Evolutionary conservation across 805 yeast species (phyloP), one percentile per base, ranked within the genome.

Genomic region (Saturnispora serradocipensis): DNA sequence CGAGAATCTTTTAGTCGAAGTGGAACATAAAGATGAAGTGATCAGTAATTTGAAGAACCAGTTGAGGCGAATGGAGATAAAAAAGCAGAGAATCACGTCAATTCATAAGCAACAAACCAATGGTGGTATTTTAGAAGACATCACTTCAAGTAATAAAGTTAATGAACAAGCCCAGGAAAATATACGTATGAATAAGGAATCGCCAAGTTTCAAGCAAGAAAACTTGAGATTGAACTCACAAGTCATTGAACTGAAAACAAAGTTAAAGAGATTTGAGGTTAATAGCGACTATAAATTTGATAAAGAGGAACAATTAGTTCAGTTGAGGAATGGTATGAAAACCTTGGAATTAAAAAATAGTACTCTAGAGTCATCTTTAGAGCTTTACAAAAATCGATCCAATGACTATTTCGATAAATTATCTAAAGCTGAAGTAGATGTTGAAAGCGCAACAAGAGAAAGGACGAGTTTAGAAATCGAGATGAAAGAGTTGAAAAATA

Each of bases 401-500:
- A 90, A 86, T 35, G 85, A 82, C 54, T 85, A 87, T 62, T 80
- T 76, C 58, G 72, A 74, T 52, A 86, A 86, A 59, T 71, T 89
- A 25, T 95, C 88, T 59, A 76, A 78, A 47, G 90, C 93, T 2
- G 96, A 90, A 61, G 73, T 82, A 46, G 85, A 87, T 5, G 78
- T 85, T 2, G 72, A 76, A 49, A 75, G 80, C 44, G 80, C 88
- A 8, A 73, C 78, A 57, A 71, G 86, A 58, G 79, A 82, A 11
- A 90, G 84, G 61, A 74, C 74, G 50, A 60, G 70, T 36, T 72
- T 83, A 4, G 68, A 66, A 46, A 69, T 70, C 45, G 88, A 87
- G 54, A 66, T 80, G 49, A 61, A 66, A 18, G 86, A 84, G 58
- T 66, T 77, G 35, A 68, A 75, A 53, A 71, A 67, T 30, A 62